A percentile compares a stretch with the other conserved stretches of the same genome.
phyloP scores from a whole-genome alignment of 257 asterid species.

The Solanum neorickii region DNA sequence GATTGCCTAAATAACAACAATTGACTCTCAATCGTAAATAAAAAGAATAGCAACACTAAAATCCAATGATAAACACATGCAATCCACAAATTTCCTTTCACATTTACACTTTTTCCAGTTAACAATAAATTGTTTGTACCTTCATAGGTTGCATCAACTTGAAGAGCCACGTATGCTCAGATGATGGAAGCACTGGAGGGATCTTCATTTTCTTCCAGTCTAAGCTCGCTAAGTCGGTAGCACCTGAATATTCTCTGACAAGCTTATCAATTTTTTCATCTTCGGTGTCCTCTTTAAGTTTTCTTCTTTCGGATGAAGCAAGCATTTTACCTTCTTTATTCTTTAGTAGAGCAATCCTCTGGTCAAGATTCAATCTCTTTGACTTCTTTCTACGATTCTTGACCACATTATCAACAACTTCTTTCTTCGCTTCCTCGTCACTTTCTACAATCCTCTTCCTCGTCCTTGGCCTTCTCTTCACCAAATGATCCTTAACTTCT shows the following conservation, averaged over 20 bases:
- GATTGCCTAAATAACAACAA: constrained; percentile 39
- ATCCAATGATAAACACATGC: background rate
- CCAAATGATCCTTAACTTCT: constrained; percentile 20
- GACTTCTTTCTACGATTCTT: constrained; percentile 37
- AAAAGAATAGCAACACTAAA: background rate
- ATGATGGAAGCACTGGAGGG: constrained; percentile 72
- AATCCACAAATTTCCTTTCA: background rate
- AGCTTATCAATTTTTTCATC: constrained; percentile 49
- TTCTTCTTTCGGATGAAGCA: constrained; percentile 14
- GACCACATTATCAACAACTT: constrained; percentile 21
- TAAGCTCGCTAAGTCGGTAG: constrained; percentile 43
- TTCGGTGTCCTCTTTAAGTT: constrained; percentile 20
- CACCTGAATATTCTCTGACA: constrained; percentile 56
- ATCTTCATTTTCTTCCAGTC: constrained; percentile 90
- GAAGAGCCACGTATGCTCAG: constrained; percentile 74
- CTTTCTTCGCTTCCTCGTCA: constrained; percentile 17
- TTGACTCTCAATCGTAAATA: background rate
- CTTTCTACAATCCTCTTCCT: constrained; percentile 33
- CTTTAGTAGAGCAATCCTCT: constrained; percentile 49
- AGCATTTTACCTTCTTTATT: constrained; percentile 29
- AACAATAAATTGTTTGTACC: constrained; percentile 24
- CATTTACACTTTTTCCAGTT: background rate
- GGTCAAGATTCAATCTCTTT: constrained; percentile 59
- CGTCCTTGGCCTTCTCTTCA: constrained; percentile 27
- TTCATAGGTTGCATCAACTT: constrained; percentile 82